A percentile compares a stretch with the other conserved stretches of the same genome.
phyloP scores from a whole-genome alignment of 371 early-diverging fungal genomes.

The Basidiobolus heterosporus region DNA sequence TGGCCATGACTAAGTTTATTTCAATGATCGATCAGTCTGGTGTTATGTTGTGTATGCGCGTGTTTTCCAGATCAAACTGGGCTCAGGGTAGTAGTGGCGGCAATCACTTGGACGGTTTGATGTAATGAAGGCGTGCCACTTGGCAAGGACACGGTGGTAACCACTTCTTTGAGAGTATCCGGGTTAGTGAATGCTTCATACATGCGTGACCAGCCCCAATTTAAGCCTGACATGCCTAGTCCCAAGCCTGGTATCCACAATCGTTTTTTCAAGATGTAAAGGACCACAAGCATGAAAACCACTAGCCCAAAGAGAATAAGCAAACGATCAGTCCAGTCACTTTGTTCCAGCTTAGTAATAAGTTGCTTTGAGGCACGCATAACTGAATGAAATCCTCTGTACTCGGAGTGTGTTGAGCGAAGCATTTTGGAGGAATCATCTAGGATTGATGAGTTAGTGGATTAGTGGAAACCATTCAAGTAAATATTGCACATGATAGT shows the following conservation, averaged over 20 bases:
- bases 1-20: no score
- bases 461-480: not conserved
- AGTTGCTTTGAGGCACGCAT: slow-evolving; percentile 38
- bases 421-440: slow-evolving; percentile 48
- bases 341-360: slow-evolving; percentile 45
- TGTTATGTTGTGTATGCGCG: no score
- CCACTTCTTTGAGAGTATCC: no score
- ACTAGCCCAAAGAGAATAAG: slow-evolving; percentile 39
- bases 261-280: slow-evolving; percentile 47
- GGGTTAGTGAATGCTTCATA: no score
- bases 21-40: no score
- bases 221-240: no score
- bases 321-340: slow-evolving; percentile 54
- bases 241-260: slow-evolving; percentile 41
- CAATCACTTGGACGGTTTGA: no score
- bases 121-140: no score
- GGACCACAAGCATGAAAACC: slow-evolving; percentile 39
- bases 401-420: slow-evolving; percentile 31
- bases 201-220: no score
- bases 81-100: no score
- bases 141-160: no score
- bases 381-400: slow-evolving; percentile 37
- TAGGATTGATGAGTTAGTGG: slow-evolving; percentile 3
- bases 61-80: no score
- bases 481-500: not conserved